Evolutionary conservation across 2,329 filamentous ascomycete genomes (phyloP).

Genomic region (Helotiales sp.): DNA sequence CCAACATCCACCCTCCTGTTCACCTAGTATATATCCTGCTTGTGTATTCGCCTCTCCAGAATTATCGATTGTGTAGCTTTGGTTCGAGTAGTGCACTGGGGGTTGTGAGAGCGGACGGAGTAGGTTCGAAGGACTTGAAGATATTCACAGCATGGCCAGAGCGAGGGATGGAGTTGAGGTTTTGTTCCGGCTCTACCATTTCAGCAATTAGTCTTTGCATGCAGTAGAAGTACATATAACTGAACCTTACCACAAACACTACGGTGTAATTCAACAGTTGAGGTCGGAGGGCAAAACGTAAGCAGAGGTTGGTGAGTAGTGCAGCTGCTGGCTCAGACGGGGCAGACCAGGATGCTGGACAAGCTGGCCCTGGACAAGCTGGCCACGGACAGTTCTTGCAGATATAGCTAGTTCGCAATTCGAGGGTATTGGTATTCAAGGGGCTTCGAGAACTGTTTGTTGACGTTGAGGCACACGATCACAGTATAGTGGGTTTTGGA

Average conservation of each 20-base stretch:
- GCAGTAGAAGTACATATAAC: slow-evolving; percentile 4
- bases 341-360: slow-evolving; percentile 8
- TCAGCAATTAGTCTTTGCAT: slow-evolving; percentile 10
- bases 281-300: slow-evolving; percentile 17
- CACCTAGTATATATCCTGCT: slow-evolving; percentile 8
- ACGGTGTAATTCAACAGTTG: slow-evolving; percentile 15
- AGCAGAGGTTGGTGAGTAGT: slow-evolving; percentile 18
- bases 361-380: slow-evolving; percentile 5
- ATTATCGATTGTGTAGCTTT: slow-evolving; percentile 19
- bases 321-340: slow-evolving; percentile 2
- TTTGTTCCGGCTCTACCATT: slow-evolving; percentile 3
- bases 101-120: slow-evolving; percentile 17
- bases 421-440: neutral
- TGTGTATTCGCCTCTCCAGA: neutral
- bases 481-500: slow-evolving; percentile 18
- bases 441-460: slow-evolving; percentile 9
- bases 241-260: slow-evolving; percentile 23
- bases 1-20: slow-evolving; percentile 30
- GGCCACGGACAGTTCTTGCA: neutral
- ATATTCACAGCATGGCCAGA: slow-evolving; percentile 33
- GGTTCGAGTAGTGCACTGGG: slow-evolving; percentile 9
- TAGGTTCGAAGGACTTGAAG: slow-evolving; percentile 21
- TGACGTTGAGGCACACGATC: slow-evolving; percentile 29
- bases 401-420: neutral
- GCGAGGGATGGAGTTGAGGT: slow-evolving; percentile 4